Evolutionary conservation across 2,329 filamentous ascomycete species (phyloP), one percentile per base, ranked within the genome.

Genomic region (Alternaria novae-zelandiae): DNA sequence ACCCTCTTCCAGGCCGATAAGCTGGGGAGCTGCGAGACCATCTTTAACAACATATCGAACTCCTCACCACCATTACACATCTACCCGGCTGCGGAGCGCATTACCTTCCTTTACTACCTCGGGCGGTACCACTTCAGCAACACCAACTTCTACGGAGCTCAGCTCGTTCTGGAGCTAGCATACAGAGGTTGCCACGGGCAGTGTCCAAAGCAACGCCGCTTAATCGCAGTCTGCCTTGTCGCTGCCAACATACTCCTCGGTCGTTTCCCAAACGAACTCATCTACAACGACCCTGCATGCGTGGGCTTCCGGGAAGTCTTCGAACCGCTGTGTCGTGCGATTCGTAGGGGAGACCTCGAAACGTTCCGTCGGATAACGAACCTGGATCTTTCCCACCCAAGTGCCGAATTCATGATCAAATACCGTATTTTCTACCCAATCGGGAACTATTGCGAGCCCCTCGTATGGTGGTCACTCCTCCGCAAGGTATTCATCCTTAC

Each of bases 21-120:
- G 79, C 92, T 92, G 3, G 88, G 92, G 65, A 90, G 94, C 59
- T 94, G 93, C 15, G 91, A 92, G 68, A 93, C 95, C 78, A 92
- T 97, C 73, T 96, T 97, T 76, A 90, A 90, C 69, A 96, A 96
- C 75, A 95, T 97, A 67, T 90, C 89, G 54, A 90, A 91, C 60
- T 91, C 92, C 68, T 94, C 92, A 0, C 94, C 94, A 1, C 92
- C 93, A 0, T 82, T 98, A 12, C 86, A 87, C 2, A 87, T 92
- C 55, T 98, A 96, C 74, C 93, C 94, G 3, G 93, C 92, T 21
- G 87, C 91, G 6, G 92, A 98, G 77, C 89, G 94, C 53, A 93
- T 97, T 54, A 97, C 94, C 4, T 98, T 94, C 72, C 89, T 98
- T 13, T 97, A 97, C 82, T 97, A 97, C 77, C 89, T 98, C 6